Conservation (phyloP, 345 rosid genomes). For the Pseudoturritis turrita region DNA sequence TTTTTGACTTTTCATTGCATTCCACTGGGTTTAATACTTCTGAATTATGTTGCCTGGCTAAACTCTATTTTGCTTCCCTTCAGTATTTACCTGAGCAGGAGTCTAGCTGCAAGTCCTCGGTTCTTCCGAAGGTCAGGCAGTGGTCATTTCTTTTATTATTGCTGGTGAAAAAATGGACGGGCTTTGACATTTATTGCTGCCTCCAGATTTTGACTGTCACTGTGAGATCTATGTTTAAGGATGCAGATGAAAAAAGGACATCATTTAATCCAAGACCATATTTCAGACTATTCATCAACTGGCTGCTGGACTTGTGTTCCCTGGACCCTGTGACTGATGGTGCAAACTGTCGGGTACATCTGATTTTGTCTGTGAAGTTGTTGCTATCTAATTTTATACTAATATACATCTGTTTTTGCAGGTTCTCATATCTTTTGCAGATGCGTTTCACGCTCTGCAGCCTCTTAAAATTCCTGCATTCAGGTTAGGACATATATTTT, state of each 20-base stretch:
- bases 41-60: not conserved
- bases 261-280: conserved; percentile 74
- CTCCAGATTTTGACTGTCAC: conserved; percentile 56
- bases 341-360: conserved; percentile 53
- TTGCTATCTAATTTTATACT: not conserved
- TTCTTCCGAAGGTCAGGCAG: conserved; percentile 53
- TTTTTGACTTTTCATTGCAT: conserved; percentile 14
- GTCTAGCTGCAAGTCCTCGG: conserved; percentile 42
- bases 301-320: conserved; percentile 57
- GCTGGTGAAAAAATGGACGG: not conserved
- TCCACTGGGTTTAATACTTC: not conserved
- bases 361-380: not conserved
- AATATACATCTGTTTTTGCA: conserved; percentile 28
- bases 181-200: not conserved
- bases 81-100: conserved; percentile 58
- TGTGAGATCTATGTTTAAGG: conserved; percentile 63
- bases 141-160: not conserved
- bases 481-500: conserved; percentile 44
- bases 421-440: conserved; percentile 67
- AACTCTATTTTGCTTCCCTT: not conserved
- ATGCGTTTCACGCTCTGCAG: conserved; percentile 67
- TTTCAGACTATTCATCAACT: conserved; percentile 70
- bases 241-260: conserved; percentile 59
- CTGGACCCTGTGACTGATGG: conserved; percentile 50
- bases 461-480: conserved; percentile 77